Evolutionary conservation across 805 yeast species (phyloP).

Genomic region (Candida golubevii): DNA sequence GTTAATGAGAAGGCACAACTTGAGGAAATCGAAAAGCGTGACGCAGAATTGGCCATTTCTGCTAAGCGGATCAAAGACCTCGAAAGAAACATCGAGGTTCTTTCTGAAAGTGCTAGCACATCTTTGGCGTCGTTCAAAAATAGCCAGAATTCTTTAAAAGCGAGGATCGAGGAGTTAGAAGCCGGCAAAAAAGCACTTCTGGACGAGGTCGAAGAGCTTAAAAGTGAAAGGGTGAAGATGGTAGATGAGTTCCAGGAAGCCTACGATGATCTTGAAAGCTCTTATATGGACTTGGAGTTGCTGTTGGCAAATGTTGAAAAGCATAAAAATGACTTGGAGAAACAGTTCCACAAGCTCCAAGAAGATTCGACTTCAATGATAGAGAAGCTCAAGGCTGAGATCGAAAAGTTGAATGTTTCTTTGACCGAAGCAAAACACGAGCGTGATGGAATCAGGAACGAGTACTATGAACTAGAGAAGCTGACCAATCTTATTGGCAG

Average conservation of each 20-base stretch:
- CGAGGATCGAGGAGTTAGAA: slow-evolving; percentile 19
- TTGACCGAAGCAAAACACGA: slow-evolving; percentile 6
- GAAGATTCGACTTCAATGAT: slow-evolving; percentile 7
- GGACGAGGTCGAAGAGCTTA: slow-evolving; percentile 20
- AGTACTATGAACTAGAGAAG: slow-evolving; percentile 13
- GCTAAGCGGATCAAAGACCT: slow-evolving; percentile 12
- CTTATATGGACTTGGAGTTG: slow-evolving; percentile 13
- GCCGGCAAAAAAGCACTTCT: slow-evolving; percentile 19
- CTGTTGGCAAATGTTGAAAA: slow-evolving; percentile 12
- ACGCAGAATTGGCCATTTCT: slow-evolving; percentile 2
- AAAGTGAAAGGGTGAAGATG: slow-evolving; percentile 20
- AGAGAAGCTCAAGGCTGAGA: slow-evolving; percentile 8
- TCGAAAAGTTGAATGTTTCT: slow-evolving; percentile 5
- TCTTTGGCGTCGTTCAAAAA: slow-evolving; percentile 9
- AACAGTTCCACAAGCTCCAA: slow-evolving; percentile 6
- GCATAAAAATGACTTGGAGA: slow-evolving; percentile 14
- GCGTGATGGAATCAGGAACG: slow-evolving; percentile 10
- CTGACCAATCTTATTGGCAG: slow-evolving; percentile 16
- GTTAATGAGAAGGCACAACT: background rate
- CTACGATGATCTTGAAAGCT: slow-evolving; percentile 15
- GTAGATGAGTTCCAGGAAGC: slow-evolving; percentile 20
- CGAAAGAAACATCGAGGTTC: slow-evolving; percentile 14
- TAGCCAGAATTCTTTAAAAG: slow-evolving; percentile 10
- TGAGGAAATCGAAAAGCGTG: background rate
- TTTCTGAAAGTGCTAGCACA: slow-evolving; percentile 11